Conservation (phyloP, 306 rosid genomes). For the Biancaea sappan region DNA sequence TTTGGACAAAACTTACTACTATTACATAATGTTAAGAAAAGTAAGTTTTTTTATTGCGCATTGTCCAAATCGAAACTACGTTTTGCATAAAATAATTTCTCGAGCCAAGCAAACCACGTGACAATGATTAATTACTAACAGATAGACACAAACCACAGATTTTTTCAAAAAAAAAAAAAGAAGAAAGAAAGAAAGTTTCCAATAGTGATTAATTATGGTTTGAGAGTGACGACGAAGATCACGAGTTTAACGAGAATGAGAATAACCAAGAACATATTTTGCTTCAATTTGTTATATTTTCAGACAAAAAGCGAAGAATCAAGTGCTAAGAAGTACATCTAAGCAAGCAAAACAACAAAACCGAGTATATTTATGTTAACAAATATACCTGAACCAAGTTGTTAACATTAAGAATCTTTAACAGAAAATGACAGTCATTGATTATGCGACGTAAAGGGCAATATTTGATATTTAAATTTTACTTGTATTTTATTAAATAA, state of each 20-base stretch:
- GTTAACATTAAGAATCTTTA: neutral
- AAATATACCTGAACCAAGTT: neutral
- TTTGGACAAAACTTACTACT: too few species aligned
- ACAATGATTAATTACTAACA: neutral
- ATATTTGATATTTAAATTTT: neutral
- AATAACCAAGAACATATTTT: conserved; percentile 15
- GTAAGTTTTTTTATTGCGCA: neutral
- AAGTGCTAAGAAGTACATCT: neutral
- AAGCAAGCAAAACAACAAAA: conserved; percentile 5
- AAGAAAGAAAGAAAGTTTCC: neutral
- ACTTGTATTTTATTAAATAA: neutral
- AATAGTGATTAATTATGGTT: neutral
- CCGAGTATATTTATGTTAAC: neutral
- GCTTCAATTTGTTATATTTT: conserved; percentile 2
- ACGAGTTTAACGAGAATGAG: neutral
- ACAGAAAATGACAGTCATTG: neutral
- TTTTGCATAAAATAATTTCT: neutral
- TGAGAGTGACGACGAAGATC: neutral
- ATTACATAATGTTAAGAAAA: too few species aligned
- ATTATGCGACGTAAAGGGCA: neutral
- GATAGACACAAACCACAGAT: too few species aligned
- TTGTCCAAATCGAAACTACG: neutral
- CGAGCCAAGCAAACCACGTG: neutral
- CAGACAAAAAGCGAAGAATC: conserved; percentile 33
- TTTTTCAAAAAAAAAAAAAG: neutral